These are phyloP conservation scores for Salix suchowensis DNA, from an alignment of 345 rosid species.

Conservation along the genomic window DNA sequence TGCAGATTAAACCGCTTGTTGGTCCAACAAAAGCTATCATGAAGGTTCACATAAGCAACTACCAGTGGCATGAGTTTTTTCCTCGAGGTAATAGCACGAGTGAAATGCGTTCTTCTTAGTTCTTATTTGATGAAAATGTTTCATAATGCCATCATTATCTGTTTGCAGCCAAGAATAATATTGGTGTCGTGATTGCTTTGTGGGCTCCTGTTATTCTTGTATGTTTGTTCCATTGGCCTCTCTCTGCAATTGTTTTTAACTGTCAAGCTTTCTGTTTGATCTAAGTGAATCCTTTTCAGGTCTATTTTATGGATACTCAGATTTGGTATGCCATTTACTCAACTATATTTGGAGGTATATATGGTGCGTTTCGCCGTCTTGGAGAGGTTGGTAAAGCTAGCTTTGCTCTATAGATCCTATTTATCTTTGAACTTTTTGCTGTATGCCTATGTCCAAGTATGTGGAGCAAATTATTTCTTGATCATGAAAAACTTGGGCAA, in stretches of 20 bases:
- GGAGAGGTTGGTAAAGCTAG: conserved; percentile 67
- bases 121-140: neutral
- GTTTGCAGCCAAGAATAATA: conserved; percentile 88
- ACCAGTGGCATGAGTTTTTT: conserved; percentile 98
- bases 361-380: conserved; percentile 96
- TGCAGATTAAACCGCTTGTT: conserved; percentile 96
- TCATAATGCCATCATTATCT: conserved; percentile 11
- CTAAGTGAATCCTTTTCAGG: conserved; percentile 39
- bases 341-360: conserved; percentile 90
- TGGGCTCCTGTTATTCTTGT: conserved; percentile 99
- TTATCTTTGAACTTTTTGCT: neutral
- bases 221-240: conserved; percentile 19
- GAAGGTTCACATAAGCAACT: conserved; percentile 50
- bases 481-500: no score
- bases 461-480: no score
- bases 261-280: conserved; percentile 1
- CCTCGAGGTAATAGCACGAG: conserved; percentile 58
- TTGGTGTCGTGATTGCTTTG: conserved; percentile 87
- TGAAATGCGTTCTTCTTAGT: neutral
- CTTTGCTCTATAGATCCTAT: no score
- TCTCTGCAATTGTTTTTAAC: neutral
- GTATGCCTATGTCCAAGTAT: neutral
- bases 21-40: conserved; percentile 80
- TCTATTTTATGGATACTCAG: conserved; percentile 97
- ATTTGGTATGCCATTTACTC: conserved; percentile 99